These are phyloP conservation scores for Xerocomus spinulosus DNA, from an alignment of 768 basidiomycete genomes.

Conservation along the genomic window DNA sequence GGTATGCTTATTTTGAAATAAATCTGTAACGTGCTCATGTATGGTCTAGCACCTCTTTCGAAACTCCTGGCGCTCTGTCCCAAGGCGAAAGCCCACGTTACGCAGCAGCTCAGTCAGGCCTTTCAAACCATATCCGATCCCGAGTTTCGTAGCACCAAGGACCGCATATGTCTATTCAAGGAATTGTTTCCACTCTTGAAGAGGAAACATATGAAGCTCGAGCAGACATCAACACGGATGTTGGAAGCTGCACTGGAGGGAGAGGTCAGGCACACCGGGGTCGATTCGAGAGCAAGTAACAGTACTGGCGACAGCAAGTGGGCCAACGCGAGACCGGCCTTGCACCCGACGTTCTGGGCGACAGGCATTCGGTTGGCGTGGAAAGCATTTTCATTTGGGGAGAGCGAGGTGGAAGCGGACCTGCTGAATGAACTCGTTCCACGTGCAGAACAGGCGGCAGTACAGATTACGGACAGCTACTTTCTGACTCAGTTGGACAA, in stretches of 20 bases:
- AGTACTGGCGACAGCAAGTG: too few species aligned
- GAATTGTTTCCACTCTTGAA: neutral
- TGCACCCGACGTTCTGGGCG: neutral
- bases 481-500: slow-evolving; percentile 11
- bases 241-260: slow-evolving; percentile 5
- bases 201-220: neutral
- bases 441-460: neutral
- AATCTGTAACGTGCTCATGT: neutral
- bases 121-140: slow-evolving; percentile 1
- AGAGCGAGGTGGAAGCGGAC: neutral
- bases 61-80: slow-evolving; percentile 9
- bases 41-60: slow-evolving; percentile 4
- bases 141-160: slow-evolving; percentile 13
- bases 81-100: neutral
- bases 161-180: slow-evolving; percentile 10
- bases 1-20: neutral
- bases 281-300: neutral
- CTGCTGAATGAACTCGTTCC: slow-evolving; percentile 1
- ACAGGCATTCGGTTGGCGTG: neutral
- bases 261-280: neutral
- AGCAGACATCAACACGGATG: neutral
- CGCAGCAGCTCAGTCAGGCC: neutral
- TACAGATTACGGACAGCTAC: slow-evolving; percentile 6
- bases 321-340: too few species aligned
- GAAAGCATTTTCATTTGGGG: neutral